These are phyloP conservation scores for Pelargonium fulgidum DNA, from an alignment of 441 rosid species.

Conservation along the genomic window DNA sequence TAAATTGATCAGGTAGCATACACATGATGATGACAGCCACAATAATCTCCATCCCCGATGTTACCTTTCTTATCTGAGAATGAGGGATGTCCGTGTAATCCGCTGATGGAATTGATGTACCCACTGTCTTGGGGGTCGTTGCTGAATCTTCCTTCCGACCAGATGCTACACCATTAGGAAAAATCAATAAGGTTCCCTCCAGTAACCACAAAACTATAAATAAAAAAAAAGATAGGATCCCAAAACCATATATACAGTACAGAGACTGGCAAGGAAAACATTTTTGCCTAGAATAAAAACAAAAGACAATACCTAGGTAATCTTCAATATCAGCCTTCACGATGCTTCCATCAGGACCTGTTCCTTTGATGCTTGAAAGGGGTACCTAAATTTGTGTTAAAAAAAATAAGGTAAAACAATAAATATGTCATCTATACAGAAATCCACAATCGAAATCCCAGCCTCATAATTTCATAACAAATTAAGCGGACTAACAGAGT, in stretches of 20 bases:
- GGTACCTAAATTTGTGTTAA: conserved; percentile 40
- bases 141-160: conserved; percentile 54
- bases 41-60: background rate
- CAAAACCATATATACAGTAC: background rate
- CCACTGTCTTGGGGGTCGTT: conserved; percentile 38
- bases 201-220: background rate
- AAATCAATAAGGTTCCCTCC: conserved; percentile 3
- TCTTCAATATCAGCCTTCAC: conserved; percentile 92
- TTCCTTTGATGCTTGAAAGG: conserved; percentile 78
- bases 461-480: background rate
- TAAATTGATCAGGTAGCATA: background rate
- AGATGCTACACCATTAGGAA: conserved; percentile 48
- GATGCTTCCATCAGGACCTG: conserved; percentile 78
- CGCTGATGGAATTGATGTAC: conserved; percentile 38
- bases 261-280: conserved; percentile 12
- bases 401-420: conserved; percentile 6
- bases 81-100: conserved; percentile 86
- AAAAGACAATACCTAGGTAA: conserved; percentile 52
- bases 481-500: no score
- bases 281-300: conserved; percentile 1
- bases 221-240: no score
- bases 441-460: background rate
- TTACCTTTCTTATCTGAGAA: conserved; percentile 85
- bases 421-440: background rate
- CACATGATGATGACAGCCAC: background rate